Base-by-base conservation (phyloP, 1,284 basidiomycete genomes). In the Entoloma clypeatum region DNA sequence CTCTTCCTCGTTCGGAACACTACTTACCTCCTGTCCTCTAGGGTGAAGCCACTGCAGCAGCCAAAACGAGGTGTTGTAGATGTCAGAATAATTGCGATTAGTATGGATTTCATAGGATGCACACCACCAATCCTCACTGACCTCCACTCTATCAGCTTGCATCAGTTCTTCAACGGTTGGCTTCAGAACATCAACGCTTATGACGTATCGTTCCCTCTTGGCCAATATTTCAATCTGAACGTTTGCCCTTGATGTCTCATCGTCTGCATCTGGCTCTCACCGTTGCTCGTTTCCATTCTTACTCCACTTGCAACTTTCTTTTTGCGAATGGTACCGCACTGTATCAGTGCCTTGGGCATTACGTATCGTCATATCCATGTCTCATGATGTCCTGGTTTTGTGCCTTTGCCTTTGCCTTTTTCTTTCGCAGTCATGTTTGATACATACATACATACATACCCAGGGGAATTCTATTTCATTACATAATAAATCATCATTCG, bases 121-220 rank as follows among this genome's bases (percentile, higher is more conserved):
- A n/a, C n/a, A n/a, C n/a, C n/a, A n/a, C n/a, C 38, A 11, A 26
- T n/a, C 32, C 13, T 37, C 23, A 36, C 36, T 25, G 19, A 42
- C 28, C 10, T 30, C 21, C 29, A 16, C 23, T 13, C 19, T 21
- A 39, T 22, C 56, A 92, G 90, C 63, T 58, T 90, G 14, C 74
- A 80, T 45, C 86, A 91, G 61, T 75, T 80, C 54, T 57, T 86
- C 54, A 92, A 92, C 56, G 90, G 87, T 21, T 92, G 86, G 86
- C 55, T 79, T 45, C 79, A 79, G 59, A 77, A 77, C 60, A 64
- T 75, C 44, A 65, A 84, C 54, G 74, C 80, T 1, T 78, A 81
- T 56, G 52, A 62, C 16, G 29, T 48, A 49, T 56, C 52, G 26
- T 63, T 62, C 11, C 66, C 61, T 31, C 68, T 89, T 14, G 86